Percentiles rank a stretch among this genome's conserved stretches.
Evolutionary conservation across 192 early-diverging fungal species (phyloP).

Genomic region (Umbelopsis ramanniana): DNA sequence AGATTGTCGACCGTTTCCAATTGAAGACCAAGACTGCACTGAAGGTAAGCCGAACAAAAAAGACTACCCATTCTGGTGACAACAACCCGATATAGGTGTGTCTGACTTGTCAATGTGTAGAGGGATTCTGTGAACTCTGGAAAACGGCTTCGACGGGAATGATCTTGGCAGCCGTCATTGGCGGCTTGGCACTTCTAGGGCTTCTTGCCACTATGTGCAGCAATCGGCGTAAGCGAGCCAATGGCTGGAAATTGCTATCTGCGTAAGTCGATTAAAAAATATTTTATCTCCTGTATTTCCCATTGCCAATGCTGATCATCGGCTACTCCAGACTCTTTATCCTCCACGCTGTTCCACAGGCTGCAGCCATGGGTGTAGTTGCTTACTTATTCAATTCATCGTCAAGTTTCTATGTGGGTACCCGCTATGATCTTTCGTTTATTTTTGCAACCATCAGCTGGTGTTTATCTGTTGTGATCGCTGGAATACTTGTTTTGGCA

Average conservation of each 20-base stretch:
- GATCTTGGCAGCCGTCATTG: conserved; percentile 35
- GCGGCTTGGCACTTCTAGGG: conserved; percentile 29
- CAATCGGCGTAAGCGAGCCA: conserved; percentile 31
- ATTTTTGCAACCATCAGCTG: conserved; percentile 37
- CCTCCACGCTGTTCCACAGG: conserved; percentile 34
- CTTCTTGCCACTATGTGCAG: conserved; percentile 38
- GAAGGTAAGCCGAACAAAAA: conserved; percentile 29
- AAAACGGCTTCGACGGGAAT: conserved; percentile 35
- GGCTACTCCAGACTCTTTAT: conserved; percentile 5
- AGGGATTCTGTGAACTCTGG: conserved; percentile 43
- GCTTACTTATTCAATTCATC: conserved; percentile 41
- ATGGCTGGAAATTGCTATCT: conserved; percentile 32
- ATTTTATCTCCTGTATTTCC: not conserved
- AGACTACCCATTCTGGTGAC: not conserved
- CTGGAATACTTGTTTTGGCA: conserved; percentile 29
- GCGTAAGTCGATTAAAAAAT: conserved; percentile 23
- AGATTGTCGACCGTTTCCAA: conserved; percentile 41
- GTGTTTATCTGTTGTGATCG: conserved; percentile 31
- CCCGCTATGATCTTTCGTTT: conserved; percentile 41
- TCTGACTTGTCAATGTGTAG: conserved; percentile 19
- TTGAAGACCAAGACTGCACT: conserved; percentile 31
- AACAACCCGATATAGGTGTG: not conserved
- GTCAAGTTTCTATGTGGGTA: conserved; percentile 34
- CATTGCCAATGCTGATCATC: not conserved
- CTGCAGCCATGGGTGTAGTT: conserved; percentile 36